Evolutionary conservation across 345 rosid genomes (phyloP).

Genomic region (Dovyalis caffra): DNA sequence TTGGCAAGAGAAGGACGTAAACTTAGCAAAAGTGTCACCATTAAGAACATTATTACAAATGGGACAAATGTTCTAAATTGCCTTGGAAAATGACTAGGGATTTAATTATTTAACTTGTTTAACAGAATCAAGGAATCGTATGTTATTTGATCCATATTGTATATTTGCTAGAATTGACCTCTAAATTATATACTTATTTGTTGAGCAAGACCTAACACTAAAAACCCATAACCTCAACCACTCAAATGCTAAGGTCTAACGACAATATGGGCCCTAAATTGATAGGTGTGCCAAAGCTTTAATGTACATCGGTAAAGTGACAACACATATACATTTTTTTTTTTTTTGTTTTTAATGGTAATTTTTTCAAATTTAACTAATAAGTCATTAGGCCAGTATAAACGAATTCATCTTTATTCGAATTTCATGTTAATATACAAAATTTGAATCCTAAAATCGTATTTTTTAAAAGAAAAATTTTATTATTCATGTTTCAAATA

Average conservation of each 20-base stretch:
- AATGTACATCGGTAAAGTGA: background rate
- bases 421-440: too few relatives aligned
- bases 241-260: background rate
- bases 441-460: too few relatives aligned
- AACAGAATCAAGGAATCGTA: background rate
- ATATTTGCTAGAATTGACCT: background rate
- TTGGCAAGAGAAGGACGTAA: background rate
- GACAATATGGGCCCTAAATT: background rate
- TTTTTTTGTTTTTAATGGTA: too few relatives aligned
- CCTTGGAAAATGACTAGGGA: background rate
- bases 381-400: too few relatives aligned
- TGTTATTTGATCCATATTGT: background rate
- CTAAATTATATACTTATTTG: background rate
- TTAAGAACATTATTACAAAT: background rate
- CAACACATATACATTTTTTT: background rate
- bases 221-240: background rate
- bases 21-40: background rate
- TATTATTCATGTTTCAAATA: too few relatives aligned
- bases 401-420: too few relatives aligned
- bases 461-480: too few relatives aligned
- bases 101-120: too few relatives aligned
- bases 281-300: background rate
- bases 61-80: background rate
- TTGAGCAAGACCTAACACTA: background rate
- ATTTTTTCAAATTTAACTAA: too few relatives aligned